phyloP scores from a whole-genome alignment of 352 stramenopile species.

The Blastocystis sp. region DNA sequence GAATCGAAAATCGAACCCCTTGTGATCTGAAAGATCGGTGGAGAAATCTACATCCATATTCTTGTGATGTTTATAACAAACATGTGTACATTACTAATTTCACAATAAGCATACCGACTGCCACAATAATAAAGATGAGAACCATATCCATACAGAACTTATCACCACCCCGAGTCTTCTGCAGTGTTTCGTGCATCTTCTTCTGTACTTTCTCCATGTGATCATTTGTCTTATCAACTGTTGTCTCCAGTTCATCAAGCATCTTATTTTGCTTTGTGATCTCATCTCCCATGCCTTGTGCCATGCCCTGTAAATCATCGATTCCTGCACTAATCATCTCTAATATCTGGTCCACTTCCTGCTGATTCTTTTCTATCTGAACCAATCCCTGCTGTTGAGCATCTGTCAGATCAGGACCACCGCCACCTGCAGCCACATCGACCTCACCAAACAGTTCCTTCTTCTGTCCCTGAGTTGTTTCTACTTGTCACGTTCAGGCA shows the following conservation, averaged over 20 bases:
- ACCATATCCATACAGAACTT: slow-evolving; percentile 63
- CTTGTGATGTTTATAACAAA: not conserved
- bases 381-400: slow-evolving; percentile 50
- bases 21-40: slow-evolving; percentile 28
- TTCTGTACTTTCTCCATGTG: slow-evolving; percentile 57
- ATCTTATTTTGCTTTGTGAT: slow-evolving; percentile 63
- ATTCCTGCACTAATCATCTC: slow-evolving; percentile 58
- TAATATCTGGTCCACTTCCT: slow-evolving; percentile 60
- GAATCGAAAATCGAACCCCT: not conserved
- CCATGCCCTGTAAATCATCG: slow-evolving; percentile 59
- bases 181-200: slow-evolving; percentile 48
- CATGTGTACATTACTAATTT: slow-evolving; percentile 34
- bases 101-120: slow-evolving; percentile 48
- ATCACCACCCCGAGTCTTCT: slow-evolving; percentile 49
- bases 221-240: slow-evolving; percentile 53
- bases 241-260: slow-evolving; percentile 58
- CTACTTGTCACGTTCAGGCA: not conserved
- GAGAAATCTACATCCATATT: not conserved
- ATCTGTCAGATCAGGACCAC: slow-evolving; percentile 57
- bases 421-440: not conserved
- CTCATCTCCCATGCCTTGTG: slow-evolving; percentile 53
- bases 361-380: slow-evolving; percentile 59
- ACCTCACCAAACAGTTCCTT: slow-evolving; percentile 44
- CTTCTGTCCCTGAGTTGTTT: slow-evolving; percentile 30
- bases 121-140: slow-evolving; percentile 59